Base-by-base conservation (phyloP, 176 grass and related monocot genomes). In the Carex kokanica region DNA sequence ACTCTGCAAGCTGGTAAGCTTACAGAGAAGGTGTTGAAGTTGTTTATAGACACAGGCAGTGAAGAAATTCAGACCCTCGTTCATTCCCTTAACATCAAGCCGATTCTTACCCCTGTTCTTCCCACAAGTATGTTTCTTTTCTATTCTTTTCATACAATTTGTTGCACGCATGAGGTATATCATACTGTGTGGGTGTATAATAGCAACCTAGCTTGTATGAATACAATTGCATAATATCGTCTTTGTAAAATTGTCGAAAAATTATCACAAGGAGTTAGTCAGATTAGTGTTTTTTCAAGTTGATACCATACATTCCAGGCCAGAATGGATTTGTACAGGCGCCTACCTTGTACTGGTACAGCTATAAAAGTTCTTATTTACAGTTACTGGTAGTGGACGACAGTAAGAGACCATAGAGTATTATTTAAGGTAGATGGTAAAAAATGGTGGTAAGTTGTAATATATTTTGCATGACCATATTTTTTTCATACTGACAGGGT, bases 1-100 rank as follows among this genome's bases (percentile, higher is more conserved):
- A 95, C 93, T 2, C 61, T 99, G 40, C 87, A 79, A 64, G 93
- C 96, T 47, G 96, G 96, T 83, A 99, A 99, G 81, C 85, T 95
- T 58, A 95, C 91, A 27, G 93, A 93, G 78, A 99, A 74, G 81
- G 89, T 99, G 14, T 87, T 99, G 45, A 93, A 95, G 40, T 80
- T 99, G 83, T 99, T 99, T 29, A 60, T 90, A 21, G 91, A 89
- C 71, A 99, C 96, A 0, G 91, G 86, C 25, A 95, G 90, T 2
- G 89, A 95, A 87, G 89, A 95, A 40, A 95, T 98, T 18, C 57
- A 91, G 18, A 65, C 85, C 63, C 82, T 91, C 52, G 87, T 98
- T 86, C 79, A 56, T n/a, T 53, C 86, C 34, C 87, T 93, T 41
- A 90, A 98, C 82, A 98, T 98, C 64, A 91, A 86, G 81, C 93